phyloP scores from a whole-genome alignment of 192 early-diverging fungal genomes.

The Coemansia sp. region DNA sequence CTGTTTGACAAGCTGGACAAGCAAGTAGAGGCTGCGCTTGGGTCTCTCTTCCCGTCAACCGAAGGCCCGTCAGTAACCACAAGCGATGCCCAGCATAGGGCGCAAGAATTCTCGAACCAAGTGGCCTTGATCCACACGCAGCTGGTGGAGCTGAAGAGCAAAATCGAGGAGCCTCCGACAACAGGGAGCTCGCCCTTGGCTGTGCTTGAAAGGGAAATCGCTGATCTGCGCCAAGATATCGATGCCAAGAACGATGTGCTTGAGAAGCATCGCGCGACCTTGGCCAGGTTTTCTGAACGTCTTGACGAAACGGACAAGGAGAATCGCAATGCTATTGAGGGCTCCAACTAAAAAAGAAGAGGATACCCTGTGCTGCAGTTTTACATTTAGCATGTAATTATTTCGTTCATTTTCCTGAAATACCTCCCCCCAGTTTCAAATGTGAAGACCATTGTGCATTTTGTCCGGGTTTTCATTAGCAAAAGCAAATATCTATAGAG shows the following conservation, averaged over 20 bases:
- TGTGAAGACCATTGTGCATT: too few species aligned
- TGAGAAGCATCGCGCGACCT: constrained; percentile 21
- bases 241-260: constrained; percentile 24
- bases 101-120: constrained; percentile 32
- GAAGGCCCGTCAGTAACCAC: not conserved
- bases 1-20: constrained; percentile 36
- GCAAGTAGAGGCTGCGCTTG: constrained; percentile 29
- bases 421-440: too few species aligned
- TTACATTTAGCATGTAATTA: too few species aligned
- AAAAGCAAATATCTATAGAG: too few species aligned
- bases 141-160: constrained; percentile 30
- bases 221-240: constrained; percentile 36
- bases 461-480: too few species aligned
- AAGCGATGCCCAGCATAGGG: constrained; percentile 46
- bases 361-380: too few species aligned
- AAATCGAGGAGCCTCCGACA: constrained; percentile 15
- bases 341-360: not conserved
- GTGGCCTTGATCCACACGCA: constrained; percentile 20
- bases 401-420: too few species aligned
- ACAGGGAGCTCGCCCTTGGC: not conserved
- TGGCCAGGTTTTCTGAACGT: constrained; percentile 10
- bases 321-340: constrained; percentile 17
- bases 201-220: constrained; percentile 24
- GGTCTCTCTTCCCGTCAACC: constrained; percentile 34
- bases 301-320: constrained; percentile 13